A percentile compares a stretch with the other conserved stretches of the same genome.
Conservation (phyloP, 2,329 filamentous ascomycete species). For the Daldinia sp. region DNA sequence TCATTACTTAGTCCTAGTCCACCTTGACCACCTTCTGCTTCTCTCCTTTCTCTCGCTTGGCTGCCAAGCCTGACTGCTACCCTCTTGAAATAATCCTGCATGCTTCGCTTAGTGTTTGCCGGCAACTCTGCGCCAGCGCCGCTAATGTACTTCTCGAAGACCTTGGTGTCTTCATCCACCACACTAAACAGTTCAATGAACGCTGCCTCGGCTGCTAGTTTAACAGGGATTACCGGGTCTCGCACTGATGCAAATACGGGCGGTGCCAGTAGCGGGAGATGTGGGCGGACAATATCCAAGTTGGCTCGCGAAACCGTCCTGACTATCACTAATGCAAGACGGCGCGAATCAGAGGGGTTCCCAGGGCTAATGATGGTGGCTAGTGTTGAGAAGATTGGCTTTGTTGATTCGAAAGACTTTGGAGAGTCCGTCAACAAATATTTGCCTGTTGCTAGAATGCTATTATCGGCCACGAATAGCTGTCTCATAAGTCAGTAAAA, state of each 20-base stretch:
- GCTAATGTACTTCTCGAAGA: slow-evolving; percentile 91
- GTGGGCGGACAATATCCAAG: slow-evolving; percentile 81
- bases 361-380: slow-evolving; percentile 80
- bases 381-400: slow-evolving; percentile 81
- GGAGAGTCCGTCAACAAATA: slow-evolving; percentile 76
- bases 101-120: slow-evolving; percentile 81
- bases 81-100: slow-evolving; percentile 97
- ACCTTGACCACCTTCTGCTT: slow-evolving; percentile 89
- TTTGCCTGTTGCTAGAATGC: slow-evolving; percentile 88
- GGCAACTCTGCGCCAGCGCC: slow-evolving; percentile 71
- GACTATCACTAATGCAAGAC: slow-evolving; percentile 84
- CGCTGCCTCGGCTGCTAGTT: slow-evolving; percentile 91
- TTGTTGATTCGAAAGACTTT: slow-evolving; percentile 78
- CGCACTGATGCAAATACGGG: slow-evolving; percentile 90
- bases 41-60: slow-evolving; percentile 87
- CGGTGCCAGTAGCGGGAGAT: slow-evolving; percentile 80
- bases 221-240: slow-evolving; percentile 92
- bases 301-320: slow-evolving; percentile 84
- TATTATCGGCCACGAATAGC: slow-evolving; percentile 88
- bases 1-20: slow-evolving; percentile 88
- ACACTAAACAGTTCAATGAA: slow-evolving; percentile 92
- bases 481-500: slow-evolving; percentile 47
- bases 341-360: slow-evolving; percentile 80
- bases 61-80: slow-evolving; percentile 84
- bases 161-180: slow-evolving; percentile 81